Conservation (phyloP, 768 basidiomycete species). For the Leccinum imitatum region DNA sequence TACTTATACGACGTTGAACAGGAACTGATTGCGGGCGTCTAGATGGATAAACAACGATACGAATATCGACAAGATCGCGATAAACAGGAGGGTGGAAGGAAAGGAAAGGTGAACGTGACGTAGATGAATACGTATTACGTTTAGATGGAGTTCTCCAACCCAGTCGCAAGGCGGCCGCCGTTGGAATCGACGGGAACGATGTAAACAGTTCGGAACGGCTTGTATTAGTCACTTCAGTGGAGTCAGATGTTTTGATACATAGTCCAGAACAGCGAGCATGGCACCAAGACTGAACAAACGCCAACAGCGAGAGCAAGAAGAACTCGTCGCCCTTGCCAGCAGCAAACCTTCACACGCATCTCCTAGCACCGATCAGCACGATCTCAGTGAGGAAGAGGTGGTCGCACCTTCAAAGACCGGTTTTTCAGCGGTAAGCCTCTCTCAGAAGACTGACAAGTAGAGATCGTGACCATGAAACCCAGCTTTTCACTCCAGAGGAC, state of each 20-base stretch:
- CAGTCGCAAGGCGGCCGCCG: too few species aligned
- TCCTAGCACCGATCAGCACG: slow-evolving; percentile 11
- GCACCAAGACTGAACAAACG: slow-evolving; percentile 78
- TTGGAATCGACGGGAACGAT: too few species aligned
- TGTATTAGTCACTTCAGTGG: too few species aligned
- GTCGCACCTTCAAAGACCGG: slow-evolving; percentile 22
- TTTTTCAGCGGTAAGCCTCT: slow-evolving; percentile 46
- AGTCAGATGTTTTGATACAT: slow-evolving; percentile 4
- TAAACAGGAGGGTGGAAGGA: too few species aligned
- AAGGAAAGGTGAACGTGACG: too few species aligned
- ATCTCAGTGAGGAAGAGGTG: slow-evolving; percentile 42
- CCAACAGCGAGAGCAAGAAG: slow-evolving; percentile 83
- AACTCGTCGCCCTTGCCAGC: slow-evolving; percentile 57
- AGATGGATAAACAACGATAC: too few species aligned
- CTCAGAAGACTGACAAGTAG: slow-evolving; percentile 3
- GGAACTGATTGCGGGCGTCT: too few species aligned
- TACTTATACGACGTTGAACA: too few species aligned
- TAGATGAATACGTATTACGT: too few species aligned
- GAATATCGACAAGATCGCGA: too few species aligned
- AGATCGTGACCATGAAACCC: slow-evolving; percentile 22
- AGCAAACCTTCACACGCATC: slow-evolving; percentile 19
- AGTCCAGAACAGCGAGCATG: slow-evolving; percentile 39
- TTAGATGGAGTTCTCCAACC: too few species aligned
- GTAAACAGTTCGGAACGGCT: too few species aligned
- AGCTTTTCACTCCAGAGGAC: slow-evolving; percentile 44